Evolutionary conservation across 2,329 filamentous ascomycete genomes (phyloP).

Genomic region (Saccharata proteae): DNA sequence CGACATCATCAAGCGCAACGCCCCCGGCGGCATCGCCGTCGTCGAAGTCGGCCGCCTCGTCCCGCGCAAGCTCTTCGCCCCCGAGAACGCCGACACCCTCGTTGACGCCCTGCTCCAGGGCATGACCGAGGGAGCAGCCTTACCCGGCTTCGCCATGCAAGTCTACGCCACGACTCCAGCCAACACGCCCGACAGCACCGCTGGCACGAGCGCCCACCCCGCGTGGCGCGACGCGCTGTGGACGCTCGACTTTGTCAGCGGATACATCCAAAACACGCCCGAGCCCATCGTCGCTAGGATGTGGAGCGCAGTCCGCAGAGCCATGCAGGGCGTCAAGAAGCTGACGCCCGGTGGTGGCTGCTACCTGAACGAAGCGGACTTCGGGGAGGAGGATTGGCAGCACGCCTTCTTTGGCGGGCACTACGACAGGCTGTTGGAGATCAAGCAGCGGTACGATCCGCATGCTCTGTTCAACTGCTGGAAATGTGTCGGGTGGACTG

Average conservation of each 20-base stretch:
- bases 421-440: constrained; percentile 11
- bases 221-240: constrained; percentile 22
- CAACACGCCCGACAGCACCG: constrained; percentile 18
- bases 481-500: constrained; percentile 12
- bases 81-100: constrained; percentile 11
- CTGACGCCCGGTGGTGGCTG: constrained; percentile 23
- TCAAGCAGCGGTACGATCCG: constrained; percentile 17
- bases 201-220: constrained; percentile 20
- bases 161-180: constrained; percentile 23
- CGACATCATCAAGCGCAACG: constrained; percentile 20
- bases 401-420: constrained; percentile 11
- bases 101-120: constrained; percentile 19
- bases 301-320: constrained; percentile 13
- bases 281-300: background rate
- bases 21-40: constrained; percentile 21
- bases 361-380: constrained; percentile 8
- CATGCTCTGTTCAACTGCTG: constrained; percentile 9
- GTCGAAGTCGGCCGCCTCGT: constrained; percentile 22
- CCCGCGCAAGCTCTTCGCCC: constrained; percentile 17
- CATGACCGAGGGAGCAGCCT: constrained; percentile 8
- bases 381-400: constrained; percentile 6
- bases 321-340: constrained; percentile 20
- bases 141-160: constrained; percentile 11
- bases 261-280: constrained; percentile 17
- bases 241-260: constrained; percentile 12